Evolutionary conservation across 2,329 filamentous ascomycete species (phyloP), one percentile per base, ranked within the genome.

Genomic region (Aspergillus sp.): DNA sequence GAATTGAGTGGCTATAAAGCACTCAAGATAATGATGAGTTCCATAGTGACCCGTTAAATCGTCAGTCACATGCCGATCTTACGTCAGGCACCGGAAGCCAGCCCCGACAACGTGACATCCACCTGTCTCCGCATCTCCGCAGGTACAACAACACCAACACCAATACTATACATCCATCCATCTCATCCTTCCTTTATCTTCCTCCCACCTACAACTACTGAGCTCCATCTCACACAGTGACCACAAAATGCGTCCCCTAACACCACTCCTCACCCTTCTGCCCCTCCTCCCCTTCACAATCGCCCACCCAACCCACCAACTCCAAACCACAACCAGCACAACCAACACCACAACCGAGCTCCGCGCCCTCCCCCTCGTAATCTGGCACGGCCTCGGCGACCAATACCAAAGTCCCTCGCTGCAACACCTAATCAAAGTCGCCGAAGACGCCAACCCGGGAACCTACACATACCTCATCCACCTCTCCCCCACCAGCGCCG

Each of bases 301-400:
- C 50, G 64, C 65, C 51, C 56, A 72, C 45, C 56, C 62, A 17
- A 48, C 52, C 23, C 13, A 38, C 50, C 43, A 39, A 23, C 9
- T 28, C 9, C 28, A 30, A 30, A 30, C 28, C 28, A 28, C 10
- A 30, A 30, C 28, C 23, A 25, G 23, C 23, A 45, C 41, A 12
- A 15, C 43, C 59, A 69, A 59, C 51, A 74, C 67, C 43, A 62
- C 47, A 17, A 50, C 67, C 57, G 63, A 73, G 28, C 60, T 65
- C 48, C 69, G 68, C 52, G 92, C 91, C 3, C 85, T 97, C 30
- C 95, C 95, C 0, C 83, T 99, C 38, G 85, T 99, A 61, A 91
- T 99, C 79, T 99, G 95, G 95, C 95, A 99, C 77, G 95, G 87
- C 59, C 79, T 89, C n/a, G 86, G 86, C 66, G 79, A 80, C 64